Percentiles rank a stretch among this genome's conserved stretches.
Evolutionary conservation across 164 flowering plant genomes (phyloP).

Genomic region (Nelumbo lutea): DNA sequence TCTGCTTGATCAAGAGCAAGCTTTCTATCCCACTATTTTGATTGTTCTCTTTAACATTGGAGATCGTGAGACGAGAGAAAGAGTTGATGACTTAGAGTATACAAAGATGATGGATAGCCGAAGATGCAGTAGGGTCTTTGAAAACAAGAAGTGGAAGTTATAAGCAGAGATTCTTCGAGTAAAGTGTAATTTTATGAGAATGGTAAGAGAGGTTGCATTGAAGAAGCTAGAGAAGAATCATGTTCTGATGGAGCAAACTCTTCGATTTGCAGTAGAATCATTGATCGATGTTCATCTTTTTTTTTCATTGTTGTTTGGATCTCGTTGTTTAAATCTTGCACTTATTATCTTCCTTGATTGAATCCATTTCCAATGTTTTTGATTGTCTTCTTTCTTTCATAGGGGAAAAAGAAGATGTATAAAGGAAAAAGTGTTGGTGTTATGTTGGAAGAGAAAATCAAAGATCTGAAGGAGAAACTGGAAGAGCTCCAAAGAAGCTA

Average conservation of each 20-base stretch:
- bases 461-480: slow-evolving; percentile 45
- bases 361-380: background rate
- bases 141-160: slow-evolving; percentile 60
- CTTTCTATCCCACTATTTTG: slow-evolving; percentile 33
- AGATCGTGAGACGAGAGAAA: slow-evolving; percentile 33
- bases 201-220: slow-evolving; percentile 65
- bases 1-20: slow-evolving; percentile 55
- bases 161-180: slow-evolving; percentile 86
- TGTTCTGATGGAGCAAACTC: slow-evolving; percentile 36
- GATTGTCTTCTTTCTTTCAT: background rate
- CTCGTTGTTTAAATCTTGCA: background rate
- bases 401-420: slow-evolving; percentile 60
- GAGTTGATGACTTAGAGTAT: slow-evolving; percentile 23
- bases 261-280: slow-evolving; percentile 52
- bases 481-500: slow-evolving; percentile 41
- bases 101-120: slow-evolving; percentile 7
- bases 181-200: slow-evolving; percentile 73
- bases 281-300: slow-evolving; percentile 48
- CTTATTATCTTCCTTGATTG: background rate
- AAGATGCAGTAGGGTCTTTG: slow-evolving; percentile 12
- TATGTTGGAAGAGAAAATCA: slow-evolving; percentile 55
- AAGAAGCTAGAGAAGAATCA: slow-evolving; percentile 58
- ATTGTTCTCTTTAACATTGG: slow-evolving; percentile 30
- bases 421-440: slow-evolving; percentile 39
- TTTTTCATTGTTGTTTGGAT: background rate